These are phyloP conservation scores for Carallia brachiata DNA, from an alignment of 345 rosid species.

Conservation along the genomic window DNA sequence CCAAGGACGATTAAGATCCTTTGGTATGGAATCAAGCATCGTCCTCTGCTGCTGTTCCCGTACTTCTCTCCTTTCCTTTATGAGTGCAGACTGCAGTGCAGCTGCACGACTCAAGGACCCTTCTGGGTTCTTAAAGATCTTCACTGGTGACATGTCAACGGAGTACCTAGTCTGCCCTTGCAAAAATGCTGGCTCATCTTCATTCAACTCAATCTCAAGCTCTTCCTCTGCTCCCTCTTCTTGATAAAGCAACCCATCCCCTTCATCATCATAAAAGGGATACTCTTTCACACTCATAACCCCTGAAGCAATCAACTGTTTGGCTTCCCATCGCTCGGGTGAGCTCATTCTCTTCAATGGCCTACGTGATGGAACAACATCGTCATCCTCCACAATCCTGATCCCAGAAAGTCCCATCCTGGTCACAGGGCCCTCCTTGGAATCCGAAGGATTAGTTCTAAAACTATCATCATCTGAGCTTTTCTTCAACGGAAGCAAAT, in stretches of 20 bases:
- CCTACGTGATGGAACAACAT: conserved; percentile 53
- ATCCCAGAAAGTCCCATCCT: conserved; percentile 80
- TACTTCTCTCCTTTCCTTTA: conserved; percentile 81
- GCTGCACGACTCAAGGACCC: conserved; percentile 94
- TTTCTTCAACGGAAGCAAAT: conserved; percentile 75
- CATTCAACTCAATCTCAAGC: conserved; percentile 92
- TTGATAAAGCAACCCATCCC: conserved; percentile 72
- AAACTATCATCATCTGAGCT: conserved; percentile 42
- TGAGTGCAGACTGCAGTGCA: conserved; percentile 88
- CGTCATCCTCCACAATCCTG: conserved; percentile 59
- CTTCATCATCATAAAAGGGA: conserved; percentile 87
- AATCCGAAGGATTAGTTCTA: conserved; percentile 54
- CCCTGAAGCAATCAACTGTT: conserved; percentile 89
- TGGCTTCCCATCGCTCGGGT: conserved; percentile 87
- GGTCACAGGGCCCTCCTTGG: conserved; percentile 52
- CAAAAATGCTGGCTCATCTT: conserved; percentile 85
- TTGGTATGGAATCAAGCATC: conserved; percentile 91
- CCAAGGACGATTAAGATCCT: conserved; percentile 99
- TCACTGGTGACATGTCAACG: conserved; percentile 84
- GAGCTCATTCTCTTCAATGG: conserved; percentile 90
- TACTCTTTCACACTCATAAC: conserved; percentile 55
- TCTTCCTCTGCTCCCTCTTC: conserved; percentile 91
- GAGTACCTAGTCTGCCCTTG: conserved; percentile 76
- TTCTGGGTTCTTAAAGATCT: conserved; percentile 91
- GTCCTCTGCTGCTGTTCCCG: conserved; percentile 87